phyloP scores from a whole-genome alignment of 2,329 filamentous ascomycete species.

The Exserohilum rostratum region DNA sequence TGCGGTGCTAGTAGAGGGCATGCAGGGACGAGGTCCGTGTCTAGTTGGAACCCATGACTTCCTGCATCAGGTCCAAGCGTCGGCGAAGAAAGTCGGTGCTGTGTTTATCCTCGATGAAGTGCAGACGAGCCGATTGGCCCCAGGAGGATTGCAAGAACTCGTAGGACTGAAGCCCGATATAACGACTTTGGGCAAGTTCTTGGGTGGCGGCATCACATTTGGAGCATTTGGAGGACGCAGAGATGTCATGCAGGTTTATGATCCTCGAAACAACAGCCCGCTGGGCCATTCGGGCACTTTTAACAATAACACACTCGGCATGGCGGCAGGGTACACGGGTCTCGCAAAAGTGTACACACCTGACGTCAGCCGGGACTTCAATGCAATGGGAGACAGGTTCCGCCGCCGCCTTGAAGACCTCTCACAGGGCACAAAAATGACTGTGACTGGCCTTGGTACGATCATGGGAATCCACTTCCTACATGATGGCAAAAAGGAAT shows the following conservation, averaged over 20 bases:
- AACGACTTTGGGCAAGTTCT: slow-evolving; percentile 69
- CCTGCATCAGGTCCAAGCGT: slow-evolving; percentile 57
- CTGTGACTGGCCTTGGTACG: slow-evolving; percentile 46
- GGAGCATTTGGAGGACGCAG: slow-evolving; percentile 68
- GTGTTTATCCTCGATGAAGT: slow-evolving; percentile 73
- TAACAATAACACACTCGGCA: slow-evolving; percentile 70
- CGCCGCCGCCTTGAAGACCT: slow-evolving; percentile 32
- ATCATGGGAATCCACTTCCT: slow-evolving; percentile 49
- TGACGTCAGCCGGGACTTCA: slow-evolving; percentile 36
- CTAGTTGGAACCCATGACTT: slow-evolving; percentile 60
- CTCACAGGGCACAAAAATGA: slow-evolving; percentile 43
- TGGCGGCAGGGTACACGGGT: slow-evolving; percentile 60
- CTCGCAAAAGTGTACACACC: slow-evolving; percentile 47
- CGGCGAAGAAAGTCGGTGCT: slow-evolving; percentile 57
- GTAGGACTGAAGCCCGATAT: slow-evolving; percentile 46
- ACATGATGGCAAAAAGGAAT: slow-evolving; percentile 32
- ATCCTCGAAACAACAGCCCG: slow-evolving; percentile 52
- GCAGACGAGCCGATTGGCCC: slow-evolving; percentile 32
- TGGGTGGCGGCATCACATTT: slow-evolving; percentile 70
- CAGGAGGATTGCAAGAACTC: slow-evolving; percentile 27
- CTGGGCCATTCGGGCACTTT: slow-evolving; percentile 68
- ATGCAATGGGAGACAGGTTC: slow-evolving; percentile 41
- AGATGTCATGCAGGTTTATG: slow-evolving; percentile 65
- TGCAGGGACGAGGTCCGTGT: slow-evolving; percentile 69
- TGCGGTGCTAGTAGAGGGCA: slow-evolving; percentile 69